phyloP scores from a whole-genome alignment of 2,329 filamentous ascomycete genomes.

The Sclerotinia trifoliorum region DNA sequence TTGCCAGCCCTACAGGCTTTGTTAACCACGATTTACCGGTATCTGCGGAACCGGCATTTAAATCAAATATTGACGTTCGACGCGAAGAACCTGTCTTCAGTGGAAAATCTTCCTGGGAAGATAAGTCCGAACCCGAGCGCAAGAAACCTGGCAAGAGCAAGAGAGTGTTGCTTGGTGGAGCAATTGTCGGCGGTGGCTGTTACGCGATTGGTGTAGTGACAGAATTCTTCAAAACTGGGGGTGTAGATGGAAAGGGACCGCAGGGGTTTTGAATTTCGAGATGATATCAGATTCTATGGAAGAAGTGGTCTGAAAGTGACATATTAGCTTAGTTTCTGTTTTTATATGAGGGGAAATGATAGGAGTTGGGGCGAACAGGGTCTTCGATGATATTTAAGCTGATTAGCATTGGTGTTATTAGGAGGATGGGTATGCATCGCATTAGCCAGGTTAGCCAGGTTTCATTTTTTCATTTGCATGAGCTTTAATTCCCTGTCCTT shows the following conservation, averaged over 20 bases:
- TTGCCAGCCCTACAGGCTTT: constrained; percentile 64
- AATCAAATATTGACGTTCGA: constrained; percentile 47
- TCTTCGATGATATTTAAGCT: constrained; percentile 12
- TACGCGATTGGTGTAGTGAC: constrained; percentile 59
- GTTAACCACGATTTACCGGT: constrained; percentile 56
- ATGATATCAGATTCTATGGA: not conserved
- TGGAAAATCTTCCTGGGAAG: constrained; percentile 40
- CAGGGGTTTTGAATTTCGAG: constrained; percentile 32
- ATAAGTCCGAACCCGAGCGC: constrained; percentile 30
- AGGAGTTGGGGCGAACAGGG: constrained; percentile 9
- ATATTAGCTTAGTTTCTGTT: not conserved
- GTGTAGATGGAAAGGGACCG: constrained; percentile 44
- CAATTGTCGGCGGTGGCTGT: constrained; percentile 53
- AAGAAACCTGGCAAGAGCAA: constrained; percentile 47
- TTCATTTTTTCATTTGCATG: not conserved
- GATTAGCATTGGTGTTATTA: constrained; percentile 19
- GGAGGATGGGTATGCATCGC: constrained; percentile 15
- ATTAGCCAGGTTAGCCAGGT: not conserved
- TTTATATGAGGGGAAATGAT: not conserved
- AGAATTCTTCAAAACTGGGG: constrained; percentile 56
- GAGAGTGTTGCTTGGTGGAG: constrained; percentile 52
- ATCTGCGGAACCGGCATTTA: constrained; percentile 43
- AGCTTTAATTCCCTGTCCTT: constrained; percentile 1
- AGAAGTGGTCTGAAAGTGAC: not conserved
- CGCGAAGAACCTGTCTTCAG: constrained; percentile 51